Evolutionary conservation across 129 eudicot genomes (phyloP), one percentile per base, ranked within the genome.

Genomic region (Flaveria trinervia): DNA sequence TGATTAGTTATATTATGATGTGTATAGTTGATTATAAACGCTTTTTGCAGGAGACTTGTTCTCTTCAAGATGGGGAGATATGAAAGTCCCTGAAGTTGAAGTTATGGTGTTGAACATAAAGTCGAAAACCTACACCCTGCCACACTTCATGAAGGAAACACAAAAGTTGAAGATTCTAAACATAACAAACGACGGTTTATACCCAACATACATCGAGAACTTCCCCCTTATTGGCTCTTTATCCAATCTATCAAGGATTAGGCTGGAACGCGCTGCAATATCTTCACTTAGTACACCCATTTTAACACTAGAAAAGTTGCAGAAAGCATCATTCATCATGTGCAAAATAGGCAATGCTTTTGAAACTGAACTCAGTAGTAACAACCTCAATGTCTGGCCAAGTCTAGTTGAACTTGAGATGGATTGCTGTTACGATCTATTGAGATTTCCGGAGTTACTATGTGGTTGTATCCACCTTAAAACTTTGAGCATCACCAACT

Each of bases 31-130:
- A 55, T 55, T 55, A 17, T 39, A 65, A 22, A 23, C 14, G 54
- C 12, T 70, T 68, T 0, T 15, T 80, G 80, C 86, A 85, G 89
- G 82, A 48, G 83, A 85, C 18, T 52, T 66, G 7, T 83, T 85
- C 74, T 60, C 80, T 36, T 82, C 86, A n/a, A 83, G 20, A 52
- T 85, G 89, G 91, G 39, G 75, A 8, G 23, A 76, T 73, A 68
- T 81, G 75, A 52, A 75, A 67, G 56, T 72, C 17, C 86, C 91
- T 43, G 8, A 36, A 1, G 86, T 69, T 45, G 80, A 81, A 76
- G 92, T 80, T 73, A 45, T 85, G 49, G 64, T 88, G 23, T 51
- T 85, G 71, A 85, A 88, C 84, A 77, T 83, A 45, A 50, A 59
- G 65, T 36, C 86, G 59, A 65, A 49, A 30, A 56, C 73, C 70